These are phyloP conservation scores for Ceratocystiopsis brevicomis DNA, from an alignment of 2,329 filamentous ascomycete species.

Conservation along the genomic window DNA sequence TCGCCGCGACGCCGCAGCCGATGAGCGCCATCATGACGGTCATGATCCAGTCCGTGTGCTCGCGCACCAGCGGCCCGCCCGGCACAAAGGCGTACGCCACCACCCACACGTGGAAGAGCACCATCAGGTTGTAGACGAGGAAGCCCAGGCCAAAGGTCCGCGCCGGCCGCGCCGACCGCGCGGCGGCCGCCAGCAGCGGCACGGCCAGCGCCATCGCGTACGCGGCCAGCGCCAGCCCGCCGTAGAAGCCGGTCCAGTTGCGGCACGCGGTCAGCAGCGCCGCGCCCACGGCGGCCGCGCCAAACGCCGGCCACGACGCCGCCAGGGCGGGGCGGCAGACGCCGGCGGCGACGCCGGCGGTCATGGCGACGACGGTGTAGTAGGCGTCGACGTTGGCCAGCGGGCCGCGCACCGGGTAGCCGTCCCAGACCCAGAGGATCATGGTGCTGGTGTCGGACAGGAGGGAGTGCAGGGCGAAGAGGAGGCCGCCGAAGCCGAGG, in stretches of 20 bases:
- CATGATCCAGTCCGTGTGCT: slow-evolving; percentile 95
- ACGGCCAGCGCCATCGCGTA: slow-evolving; percentile 71
- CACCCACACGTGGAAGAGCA: slow-evolving; percentile 97
- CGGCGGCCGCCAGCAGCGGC: slow-evolving; percentile 53
- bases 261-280: slow-evolving; percentile 55
- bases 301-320: slow-evolving; percentile 63
- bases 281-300: slow-evolving; percentile 60
- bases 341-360: slow-evolving; percentile 57
- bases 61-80: slow-evolving; percentile 75
- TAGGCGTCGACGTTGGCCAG: slow-evolving; percentile 79
- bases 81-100: slow-evolving; percentile 97
- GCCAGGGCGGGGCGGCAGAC: slow-evolving; percentile 51
- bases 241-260: slow-evolving; percentile 82
- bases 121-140: slow-evolving; percentile 77
- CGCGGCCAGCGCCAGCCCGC: slow-evolving; percentile 52
- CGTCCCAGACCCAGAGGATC: slow-evolving; percentile 97
- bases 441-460: slow-evolving; percentile 96
- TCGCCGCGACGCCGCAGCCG: slow-evolving; percentile 66
- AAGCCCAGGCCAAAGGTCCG: slow-evolving; percentile 76
- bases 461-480: slow-evolving; percentile 82
- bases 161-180: slow-evolving; percentile 53
- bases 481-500: slow-evolving; percentile 60
- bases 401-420: slow-evolving; percentile 77
- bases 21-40: slow-evolving; percentile 65
- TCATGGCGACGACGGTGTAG: slow-evolving; percentile 75